These are phyloP conservation scores for Alternaria longipes DNA, from an alignment of 2,329 filamentous ascomycete genomes.

Conservation along the genomic window DNA sequence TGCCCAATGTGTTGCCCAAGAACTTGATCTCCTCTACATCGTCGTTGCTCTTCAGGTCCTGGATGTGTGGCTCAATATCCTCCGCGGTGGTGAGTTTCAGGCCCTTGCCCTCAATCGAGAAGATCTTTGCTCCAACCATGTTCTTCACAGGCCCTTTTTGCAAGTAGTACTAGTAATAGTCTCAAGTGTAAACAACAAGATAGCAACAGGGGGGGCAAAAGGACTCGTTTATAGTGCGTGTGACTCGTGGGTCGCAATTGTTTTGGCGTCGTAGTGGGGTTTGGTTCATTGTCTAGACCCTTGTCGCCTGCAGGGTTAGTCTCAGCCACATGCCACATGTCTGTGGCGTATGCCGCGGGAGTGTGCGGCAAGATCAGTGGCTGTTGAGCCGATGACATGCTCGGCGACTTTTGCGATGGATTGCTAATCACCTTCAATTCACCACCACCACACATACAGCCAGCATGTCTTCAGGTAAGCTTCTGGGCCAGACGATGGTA, in stretches of 20 bases:
- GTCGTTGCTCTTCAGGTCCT: constrained; percentile 73
- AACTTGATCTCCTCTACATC: constrained; percentile 87
- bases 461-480: constrained; percentile 48
- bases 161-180: constrained; percentile 4
- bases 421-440: constrained; percentile 39
- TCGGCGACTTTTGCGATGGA: constrained; percentile 22
- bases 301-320: constrained; percentile 20
- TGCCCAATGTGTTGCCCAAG: constrained; percentile 90
- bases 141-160: constrained; percentile 10
- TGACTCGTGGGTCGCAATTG: constrained; percentile 25
- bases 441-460: constrained; percentile 26
- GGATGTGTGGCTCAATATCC: constrained; percentile 86
- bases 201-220: constrained; percentile 1
- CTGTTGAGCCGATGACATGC: constrained; percentile 30
- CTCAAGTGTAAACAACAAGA: constrained; percentile 9
- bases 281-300: constrained; percentile 31
- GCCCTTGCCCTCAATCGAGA: constrained; percentile 90
- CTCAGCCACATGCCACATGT: neutral
- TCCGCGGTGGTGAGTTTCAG: constrained; percentile 90
- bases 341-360: constrained; percentile 24
- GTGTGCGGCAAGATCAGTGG: constrained; percentile 32
- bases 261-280: constrained; percentile 42
- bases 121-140: constrained; percentile 69
- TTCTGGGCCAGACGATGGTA: constrained; percentile 14
- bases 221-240: constrained; percentile 7